phyloP scores from a whole-genome alignment of 495 filamentous ascomycete genomes.

The Penicillium bovifimosum region DNA sequence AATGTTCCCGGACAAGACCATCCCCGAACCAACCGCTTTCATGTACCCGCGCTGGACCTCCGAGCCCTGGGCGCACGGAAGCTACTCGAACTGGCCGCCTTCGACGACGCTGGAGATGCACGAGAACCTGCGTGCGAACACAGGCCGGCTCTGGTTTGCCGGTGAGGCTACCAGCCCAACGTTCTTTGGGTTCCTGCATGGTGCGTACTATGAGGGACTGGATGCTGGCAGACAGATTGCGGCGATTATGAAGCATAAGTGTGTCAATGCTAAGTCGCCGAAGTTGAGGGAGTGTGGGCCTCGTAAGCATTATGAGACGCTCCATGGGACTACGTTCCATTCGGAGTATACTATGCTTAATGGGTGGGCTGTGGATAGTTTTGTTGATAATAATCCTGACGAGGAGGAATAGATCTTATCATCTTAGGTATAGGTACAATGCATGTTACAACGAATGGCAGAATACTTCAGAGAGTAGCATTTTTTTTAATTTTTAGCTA shows the following conservation, averaged over 20 bases:
- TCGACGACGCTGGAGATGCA: conserved; percentile 62
- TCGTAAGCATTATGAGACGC: conserved; percentile 6
- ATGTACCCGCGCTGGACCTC: conserved; percentile 66
- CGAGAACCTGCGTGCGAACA: conserved; percentile 67
- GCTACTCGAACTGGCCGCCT: conserved; percentile 71
- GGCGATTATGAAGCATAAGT: conserved; percentile 14
- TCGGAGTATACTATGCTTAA: conserved; percentile 7
- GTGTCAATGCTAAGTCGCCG: conserved; percentile 1
- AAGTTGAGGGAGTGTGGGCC: conserved; percentile 8
- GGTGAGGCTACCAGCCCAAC: conserved; percentile 65
- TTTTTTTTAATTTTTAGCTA: no score
- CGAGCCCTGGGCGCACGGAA: conserved; percentile 62
- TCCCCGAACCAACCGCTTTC: conserved; percentile 65
- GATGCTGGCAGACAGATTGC: conserved; percentile 48
- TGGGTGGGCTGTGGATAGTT: conserved; percentile 10
- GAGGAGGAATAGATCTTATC: no score
- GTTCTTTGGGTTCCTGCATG: conserved; percentile 72
- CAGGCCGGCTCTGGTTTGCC: conserved; percentile 62
- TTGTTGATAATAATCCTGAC: conserved; percentile 15
- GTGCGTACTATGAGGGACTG: conserved; percentile 56
- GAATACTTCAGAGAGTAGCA: no score
- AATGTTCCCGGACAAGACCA: conserved; percentile 58
- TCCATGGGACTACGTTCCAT: conserved; percentile 4
- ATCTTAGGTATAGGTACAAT: no score
- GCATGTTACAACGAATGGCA: no score